Evolutionary conservation across 2,329 filamentous ascomycete genomes (phyloP), one percentile per base, ranked within the genome.

Genomic region (Sporothrix mexicana): DNA sequence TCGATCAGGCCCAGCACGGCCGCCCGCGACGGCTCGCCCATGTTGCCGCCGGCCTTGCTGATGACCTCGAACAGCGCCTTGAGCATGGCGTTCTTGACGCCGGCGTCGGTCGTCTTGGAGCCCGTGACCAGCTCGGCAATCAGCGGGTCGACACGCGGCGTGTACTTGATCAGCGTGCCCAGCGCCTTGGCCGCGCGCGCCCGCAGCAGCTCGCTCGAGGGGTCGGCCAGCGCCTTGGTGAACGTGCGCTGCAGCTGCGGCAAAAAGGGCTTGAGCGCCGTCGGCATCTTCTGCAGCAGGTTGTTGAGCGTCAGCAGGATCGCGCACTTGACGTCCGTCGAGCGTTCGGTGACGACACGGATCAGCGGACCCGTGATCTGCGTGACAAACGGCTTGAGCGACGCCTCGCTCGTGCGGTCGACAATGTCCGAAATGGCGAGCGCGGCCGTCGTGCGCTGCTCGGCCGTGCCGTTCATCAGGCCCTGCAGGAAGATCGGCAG

Each of bases 291-390:
- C 82, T 97, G 94, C 51, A 99, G 86, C 43, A 99, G 85, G 77
- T 97, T 97, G 84, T 98, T 98, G 76, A 99, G 88, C 0, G 96
- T 97, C 71, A 97, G 88, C 74, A 99, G 86, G 80, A 99, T 97
- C 57, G 96, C 96, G 74, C 93, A 92, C 84, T 97, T 98, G 82
- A 99, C 94, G 69, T 99, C 97, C 2, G 94, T 94, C 2, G 96
- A 97, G 75, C 95, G 91, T 81, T 99, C 96, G 5, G 96, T 98
- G 20, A 99, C 95, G 25, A 98, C 95, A 88, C 96, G 93, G 81
- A 99, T 99, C 71, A 99, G 88, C 25, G 97, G 96, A 80, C 96
- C 96, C 5, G 97, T 98, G 77, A 99, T 98, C 79, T 98, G 95
- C 43, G 95, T 98, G 74, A 99, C 96, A 78, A 97, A 98, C 8